Evolutionary conservation across 371 early-diverging fungal species (phyloP), one percentile per base, ranked within the genome.

Genomic region (Mucor irregularis): DNA sequence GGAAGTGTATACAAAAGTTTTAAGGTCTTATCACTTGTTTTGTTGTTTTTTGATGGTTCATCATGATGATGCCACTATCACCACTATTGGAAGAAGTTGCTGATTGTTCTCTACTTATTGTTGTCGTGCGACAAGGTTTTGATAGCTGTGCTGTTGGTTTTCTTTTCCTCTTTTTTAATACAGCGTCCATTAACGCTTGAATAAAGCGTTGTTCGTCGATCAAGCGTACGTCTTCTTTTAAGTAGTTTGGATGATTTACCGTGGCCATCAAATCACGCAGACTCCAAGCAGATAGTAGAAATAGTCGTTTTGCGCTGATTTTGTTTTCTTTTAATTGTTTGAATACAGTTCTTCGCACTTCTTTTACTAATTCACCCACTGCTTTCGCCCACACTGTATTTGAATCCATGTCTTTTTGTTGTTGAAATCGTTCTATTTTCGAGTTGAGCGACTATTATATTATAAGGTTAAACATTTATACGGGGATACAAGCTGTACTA

Each of bases 231-330:
- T 63, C 51, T 31, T 58, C 28, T 5, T 53, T 14, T 5, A 58
- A 8, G 30, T 49, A 57, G 0, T 52, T 44, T 13, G 63, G 47
- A 4, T 48, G 58, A 24, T 31, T 63, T 0, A 63, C 53, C 0
- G 47, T 49, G 1, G 58, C 19, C 44, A 78, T 69, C 25, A 74
- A 58, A 39, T 69, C 63, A 44, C 75, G 67, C 2, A 78, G 43
- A 35, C 61, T 71, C 75, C 75, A 74, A 10, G 78, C 70, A 2
- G 75, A 74, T 30, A 78, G 21, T 33, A 73, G 55, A 48, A 78
- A 78, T 10, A 78, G 40, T 3, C 53, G 42, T 44, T 52, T 53
- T 3, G 68, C 59, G 29, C 64, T 71, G 6, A 78, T 63, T 21
- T 64, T 62, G 28, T 70, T 62, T 4, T 63, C 63, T 47, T 69